Conservation (phyloP, 2,329 filamentous ascomycete genomes). For the Cadophora gregata region DNA sequence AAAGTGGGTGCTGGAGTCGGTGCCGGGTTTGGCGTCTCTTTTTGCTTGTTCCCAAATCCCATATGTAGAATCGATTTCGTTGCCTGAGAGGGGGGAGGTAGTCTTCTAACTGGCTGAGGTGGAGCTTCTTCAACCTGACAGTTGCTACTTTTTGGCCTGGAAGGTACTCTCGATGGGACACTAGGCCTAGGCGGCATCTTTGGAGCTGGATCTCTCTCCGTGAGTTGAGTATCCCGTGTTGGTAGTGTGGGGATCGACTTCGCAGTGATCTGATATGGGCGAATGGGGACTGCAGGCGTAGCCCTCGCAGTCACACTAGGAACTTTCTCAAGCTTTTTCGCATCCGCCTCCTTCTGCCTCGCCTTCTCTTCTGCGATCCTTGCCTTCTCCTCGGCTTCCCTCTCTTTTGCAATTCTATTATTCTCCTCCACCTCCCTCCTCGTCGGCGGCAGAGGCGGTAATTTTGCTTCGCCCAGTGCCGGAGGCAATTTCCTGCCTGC, state of each 20-base stretch:
- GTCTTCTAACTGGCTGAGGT: constrained; percentile 32
- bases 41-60: constrained; percentile 39
- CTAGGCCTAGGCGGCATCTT: constrained; percentile 41
- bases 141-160: constrained; percentile 36
- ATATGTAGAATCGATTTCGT: constrained; percentile 36
- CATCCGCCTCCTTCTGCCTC: constrained; percentile 44
- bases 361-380: constrained; percentile 56
- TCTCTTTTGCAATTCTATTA: constrained; percentile 50
- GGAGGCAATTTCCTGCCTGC: constrained; percentile 58
- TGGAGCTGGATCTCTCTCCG: constrained; percentile 37
- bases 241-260: constrained; percentile 49
- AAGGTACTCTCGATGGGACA: constrained; percentile 53
- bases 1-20: constrained; percentile 28
- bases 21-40: constrained; percentile 33
- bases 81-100: constrained; percentile 35
- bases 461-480: constrained; percentile 58
- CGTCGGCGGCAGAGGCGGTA: constrained; percentile 63
- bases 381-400: constrained; percentile 45
- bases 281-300: constrained; percentile 45
- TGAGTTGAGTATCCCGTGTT: constrained; percentile 31
- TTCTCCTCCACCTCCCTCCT: constrained; percentile 57
- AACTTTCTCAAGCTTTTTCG: constrained; percentile 44
- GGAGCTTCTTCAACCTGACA: constrained; percentile 25
- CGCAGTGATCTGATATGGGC: constrained; percentile 34
- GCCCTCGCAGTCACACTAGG: constrained; percentile 49